A percentile compares a stretch with the other conserved stretches of the same genome.
Evolutionary conservation across 2,329 filamentous ascomycete species (phyloP).

Genomic region (Akanthomyces uredinophilus): DNA sequence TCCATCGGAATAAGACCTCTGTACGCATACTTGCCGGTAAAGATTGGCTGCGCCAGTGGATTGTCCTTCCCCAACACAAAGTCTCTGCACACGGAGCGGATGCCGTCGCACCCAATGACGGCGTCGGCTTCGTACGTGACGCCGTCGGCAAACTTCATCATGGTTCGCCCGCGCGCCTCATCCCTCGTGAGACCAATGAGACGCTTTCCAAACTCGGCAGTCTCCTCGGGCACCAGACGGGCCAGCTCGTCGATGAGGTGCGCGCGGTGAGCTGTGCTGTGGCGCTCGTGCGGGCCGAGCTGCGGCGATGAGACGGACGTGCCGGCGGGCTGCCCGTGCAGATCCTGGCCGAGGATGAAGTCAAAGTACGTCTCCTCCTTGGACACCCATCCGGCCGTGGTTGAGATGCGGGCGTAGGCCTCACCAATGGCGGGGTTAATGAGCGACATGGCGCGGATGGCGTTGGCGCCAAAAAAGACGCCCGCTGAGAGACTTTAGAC

Average conservation of each 20-base stretch:
- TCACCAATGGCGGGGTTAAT: slow-evolving; percentile 30
- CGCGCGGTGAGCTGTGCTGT: slow-evolving; percentile 32
- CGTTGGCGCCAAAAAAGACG: slow-evolving; percentile 42
- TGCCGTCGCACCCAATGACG: slow-evolving; percentile 59
- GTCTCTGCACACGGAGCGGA: slow-evolving; percentile 51
- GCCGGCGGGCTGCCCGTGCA: slow-evolving; percentile 1
- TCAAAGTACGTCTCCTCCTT: slow-evolving; percentile 21
- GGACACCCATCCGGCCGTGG: slow-evolving; percentile 23
- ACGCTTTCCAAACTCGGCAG: slow-evolving; percentile 30
- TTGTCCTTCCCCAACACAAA: slow-evolving; percentile 40
- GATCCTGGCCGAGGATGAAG: slow-evolving; percentile 15
- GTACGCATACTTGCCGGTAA: slow-evolving; percentile 55
- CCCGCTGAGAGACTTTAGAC: slow-evolving; percentile 26
- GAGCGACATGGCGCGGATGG: slow-evolving; percentile 35
- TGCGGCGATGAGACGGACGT: slow-evolving; percentile 1
- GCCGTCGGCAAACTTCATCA: slow-evolving; percentile 35
- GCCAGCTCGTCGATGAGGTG: slow-evolving; percentile 37
- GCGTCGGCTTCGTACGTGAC: slow-evolving; percentile 33
- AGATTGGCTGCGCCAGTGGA: slow-evolving; percentile 36
- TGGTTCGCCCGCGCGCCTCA: slow-evolving; percentile 20
- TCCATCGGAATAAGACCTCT: slow-evolving; percentile 44
- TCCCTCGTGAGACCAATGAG: slow-evolving; percentile 26
- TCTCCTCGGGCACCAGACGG: slow-evolving; percentile 30
- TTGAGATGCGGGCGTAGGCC: slow-evolving; percentile 26
- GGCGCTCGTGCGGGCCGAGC: slow-evolving; percentile 22